Evolutionary conservation across 75 land plant genomes (phyloP), one percentile per base, ranked within the genome.

Genomic region (Cupressus sempervirens): DNA sequence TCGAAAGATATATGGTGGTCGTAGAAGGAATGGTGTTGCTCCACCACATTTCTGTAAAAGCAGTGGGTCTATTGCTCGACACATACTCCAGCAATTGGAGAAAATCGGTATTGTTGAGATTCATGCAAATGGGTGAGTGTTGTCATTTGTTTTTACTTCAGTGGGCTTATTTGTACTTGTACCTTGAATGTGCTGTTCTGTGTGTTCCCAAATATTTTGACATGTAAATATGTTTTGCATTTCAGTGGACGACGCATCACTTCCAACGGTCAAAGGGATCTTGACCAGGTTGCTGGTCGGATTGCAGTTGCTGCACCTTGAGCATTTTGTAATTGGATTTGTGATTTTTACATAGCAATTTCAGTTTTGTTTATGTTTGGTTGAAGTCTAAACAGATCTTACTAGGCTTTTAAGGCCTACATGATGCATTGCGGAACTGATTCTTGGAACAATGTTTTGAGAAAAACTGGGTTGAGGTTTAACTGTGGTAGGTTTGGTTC

Each of bases 21-120:
- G 97, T 74, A 86, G 91, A 88, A 93, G 95, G 83, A 95, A 96
- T 86, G 98, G 98, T 23, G 70, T 83, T 20, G 90, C 97, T 32
- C 98, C 98, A 13, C 96, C 93, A 1, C 98, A 96, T 79, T 96
- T 94, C 85, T 93, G 93, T 86, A 92, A 93, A 87, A 93, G 95
- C 91, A 96, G 98, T 86, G 98, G 98, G 7, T 84, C 96, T 46
- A 86, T 96, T 87, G 98, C 98, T 56, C 92, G 97, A 8, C 92
- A 96, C 87, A 89, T 94, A 84, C 93, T 96, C 40, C 93, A 94
- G 80, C 98, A 96, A 86, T 85, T 96, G 86, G 89, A 94, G 87
- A 86, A 85, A 29, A 91, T 93, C 84, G 92, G 88, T 82, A 96
- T 96, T 13, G 77, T 96, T 43, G 98, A 94, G 32, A 82, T 88